Percentiles rank a stretch among this genome's conserved stretches.
These are phyloP conservation scores for Hebeloma cylindrosporum DNA, from an alignment of 768 basidiomycete species.

Conservation along the genomic window DNA sequence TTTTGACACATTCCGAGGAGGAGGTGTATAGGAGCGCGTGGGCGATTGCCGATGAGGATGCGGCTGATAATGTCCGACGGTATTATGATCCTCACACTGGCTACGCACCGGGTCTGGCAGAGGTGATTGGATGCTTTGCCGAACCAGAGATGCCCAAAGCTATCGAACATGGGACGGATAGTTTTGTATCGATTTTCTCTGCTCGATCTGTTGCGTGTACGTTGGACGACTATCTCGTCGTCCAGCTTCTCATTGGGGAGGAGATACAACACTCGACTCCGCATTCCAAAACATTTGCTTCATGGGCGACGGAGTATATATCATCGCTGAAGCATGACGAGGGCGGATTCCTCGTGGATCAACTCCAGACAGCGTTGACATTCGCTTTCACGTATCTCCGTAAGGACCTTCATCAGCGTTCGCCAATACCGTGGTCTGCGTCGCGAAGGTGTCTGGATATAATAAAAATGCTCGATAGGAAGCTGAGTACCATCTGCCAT, in stretches of 20 bases:
- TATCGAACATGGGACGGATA: slow-evolving; percentile 6
- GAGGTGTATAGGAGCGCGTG: slow-evolving; percentile 1
- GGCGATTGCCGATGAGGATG: slow-evolving; percentile 1
- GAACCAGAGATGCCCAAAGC: slow-evolving; percentile 10
- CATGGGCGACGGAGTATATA: slow-evolving; percentile 2
- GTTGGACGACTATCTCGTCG: not conserved
- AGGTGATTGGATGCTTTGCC: slow-evolving; percentile 5
- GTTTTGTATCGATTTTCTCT: slow-evolving; percentile 6
- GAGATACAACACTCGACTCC: slow-evolving; percentile 1
- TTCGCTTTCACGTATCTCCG: not conserved
- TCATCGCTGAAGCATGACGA: not conserved
- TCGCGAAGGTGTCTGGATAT: not conserved
- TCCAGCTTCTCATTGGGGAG: slow-evolving; percentile 4
- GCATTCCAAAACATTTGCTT: not conserved
- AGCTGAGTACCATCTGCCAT: not conserved
- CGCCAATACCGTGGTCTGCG: slow-evolving; percentile 4
- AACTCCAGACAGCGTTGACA: not conserved
- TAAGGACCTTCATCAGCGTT: not conserved
- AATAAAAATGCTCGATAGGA: slow-evolving; percentile 5
- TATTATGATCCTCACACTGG: not conserved
- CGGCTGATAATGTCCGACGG: not conserved
- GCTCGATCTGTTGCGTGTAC: slow-evolving; percentile 5
- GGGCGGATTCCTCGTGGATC: not conserved
- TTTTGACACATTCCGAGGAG: slow-evolving; percentile 1
- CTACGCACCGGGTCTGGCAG: slow-evolving; percentile 5